Evolutionary conservation across 129 eudicot species (phyloP).

Genomic region (Kitagawia praeruptora): DNA sequence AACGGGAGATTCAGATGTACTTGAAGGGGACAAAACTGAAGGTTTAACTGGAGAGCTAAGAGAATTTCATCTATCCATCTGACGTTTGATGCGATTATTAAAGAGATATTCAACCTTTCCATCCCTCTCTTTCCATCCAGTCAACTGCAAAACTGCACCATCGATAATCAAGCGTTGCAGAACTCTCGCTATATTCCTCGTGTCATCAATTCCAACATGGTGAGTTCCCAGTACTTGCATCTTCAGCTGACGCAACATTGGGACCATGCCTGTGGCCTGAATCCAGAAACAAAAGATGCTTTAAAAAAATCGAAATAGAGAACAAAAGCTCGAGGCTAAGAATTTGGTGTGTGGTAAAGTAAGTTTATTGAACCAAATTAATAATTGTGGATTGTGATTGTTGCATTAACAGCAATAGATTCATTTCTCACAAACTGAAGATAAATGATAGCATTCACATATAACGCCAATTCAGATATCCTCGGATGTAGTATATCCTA

Average conservation of each 20-base stretch:
- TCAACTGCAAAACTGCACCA: conserved; percentile 66
- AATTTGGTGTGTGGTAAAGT: neutral
- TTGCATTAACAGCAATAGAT: no score
- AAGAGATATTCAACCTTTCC: conserved; percentile 52
- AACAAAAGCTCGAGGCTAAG: neutral
- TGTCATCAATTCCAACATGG: conserved; percentile 90
- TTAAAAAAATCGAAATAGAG: neutral
- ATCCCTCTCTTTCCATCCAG: conserved; percentile 49
- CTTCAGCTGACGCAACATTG: conserved; percentile 64
- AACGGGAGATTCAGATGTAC: no score
- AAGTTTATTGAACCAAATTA: no score
- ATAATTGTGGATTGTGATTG: no score
- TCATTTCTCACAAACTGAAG: no score
- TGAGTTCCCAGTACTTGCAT: conserved; percentile 78
- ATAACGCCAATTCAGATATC: no score
- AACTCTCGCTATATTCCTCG: conserved; percentile 74
- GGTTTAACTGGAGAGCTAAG: neutral
- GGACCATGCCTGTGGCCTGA: conserved; percentile 83
- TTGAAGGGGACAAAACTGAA: conserved; percentile 25
- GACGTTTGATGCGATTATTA: neutral
- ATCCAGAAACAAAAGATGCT: neutral
- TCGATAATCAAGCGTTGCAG: conserved; percentile 66
- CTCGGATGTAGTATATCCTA: no score
- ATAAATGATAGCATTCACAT: no score
- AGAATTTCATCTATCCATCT: no score